Percentiles rank a stretch among this genome's conserved stretches.
Evolutionary conservation across 495 filamentous ascomycete genomes (phyloP).

Genomic region (Hypoxylon intermedium): DNA sequence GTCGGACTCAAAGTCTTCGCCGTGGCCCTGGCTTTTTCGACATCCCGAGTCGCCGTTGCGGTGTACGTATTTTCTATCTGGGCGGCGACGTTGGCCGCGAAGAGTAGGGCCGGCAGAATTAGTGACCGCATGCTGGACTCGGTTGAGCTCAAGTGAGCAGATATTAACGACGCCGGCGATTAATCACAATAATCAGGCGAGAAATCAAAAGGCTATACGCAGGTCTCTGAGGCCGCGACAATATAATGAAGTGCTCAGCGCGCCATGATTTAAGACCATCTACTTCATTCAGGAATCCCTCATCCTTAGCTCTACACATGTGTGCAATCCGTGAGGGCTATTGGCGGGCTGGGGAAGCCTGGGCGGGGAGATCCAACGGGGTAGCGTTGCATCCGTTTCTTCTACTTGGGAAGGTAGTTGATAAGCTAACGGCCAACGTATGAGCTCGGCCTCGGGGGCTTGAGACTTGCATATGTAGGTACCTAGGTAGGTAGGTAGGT

Average conservation of each 20-base stretch:
- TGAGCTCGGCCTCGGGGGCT: neutral
- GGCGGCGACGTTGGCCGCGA: conserved; percentile 29
- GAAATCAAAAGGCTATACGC: too few relatives aligned
- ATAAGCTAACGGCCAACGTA: neutral
- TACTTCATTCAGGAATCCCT: conserved; percentile 5
- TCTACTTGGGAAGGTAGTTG: conserved; percentile 31
- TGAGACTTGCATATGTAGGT: too few relatives aligned
- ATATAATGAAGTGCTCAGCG: too few relatives aligned
- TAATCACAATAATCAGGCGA: neutral
- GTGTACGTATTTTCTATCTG: conserved; percentile 40
- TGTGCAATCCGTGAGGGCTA: neutral
- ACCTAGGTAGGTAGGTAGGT: too few relatives aligned
- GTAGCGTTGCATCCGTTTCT: conserved; percentile 22
- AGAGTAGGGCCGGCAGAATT: conserved; percentile 20
- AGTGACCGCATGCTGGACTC: conserved; percentile 28
- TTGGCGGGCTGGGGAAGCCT: conserved; percentile 13
- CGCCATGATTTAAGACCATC: too few relatives aligned
- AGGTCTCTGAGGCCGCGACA: too few relatives aligned
- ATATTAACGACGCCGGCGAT: neutral
- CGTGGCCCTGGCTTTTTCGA: conserved; percentile 46
- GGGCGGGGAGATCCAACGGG: conserved; percentile 5
- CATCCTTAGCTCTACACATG: conserved; percentile 21
- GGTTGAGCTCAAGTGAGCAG: neutral
- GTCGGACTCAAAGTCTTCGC: conserved; percentile 57
- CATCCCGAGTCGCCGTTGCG: conserved; percentile 39